Evolutionary conservation across 2,329 filamentous ascomycete species (phyloP).

Genomic region (Pseudogymnoascus sp.): DNA sequence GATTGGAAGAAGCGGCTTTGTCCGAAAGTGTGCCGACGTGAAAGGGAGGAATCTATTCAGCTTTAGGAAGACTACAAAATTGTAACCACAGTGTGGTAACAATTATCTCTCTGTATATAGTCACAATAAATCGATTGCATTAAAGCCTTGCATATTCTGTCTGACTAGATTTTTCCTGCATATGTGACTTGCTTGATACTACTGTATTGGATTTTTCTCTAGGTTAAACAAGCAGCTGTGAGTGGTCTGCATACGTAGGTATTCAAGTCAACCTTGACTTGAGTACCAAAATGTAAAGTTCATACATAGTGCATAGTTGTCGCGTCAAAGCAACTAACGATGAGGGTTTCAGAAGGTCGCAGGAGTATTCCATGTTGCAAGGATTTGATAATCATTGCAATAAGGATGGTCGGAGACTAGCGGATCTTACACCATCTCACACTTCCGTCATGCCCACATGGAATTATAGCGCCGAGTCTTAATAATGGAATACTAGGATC

Average conservation of each 20-base stretch:
- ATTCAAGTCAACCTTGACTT: neutral
- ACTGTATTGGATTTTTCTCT: neutral
- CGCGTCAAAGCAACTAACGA: neutral
- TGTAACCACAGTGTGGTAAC: constrained; percentile 10
- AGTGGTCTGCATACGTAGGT: neutral
- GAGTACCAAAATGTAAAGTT: neutral
- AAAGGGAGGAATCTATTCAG: constrained; percentile 33
- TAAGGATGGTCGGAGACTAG: neutral
- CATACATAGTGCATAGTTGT: neutral
- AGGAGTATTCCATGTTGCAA: neutral
- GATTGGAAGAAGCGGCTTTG: constrained; percentile 40
- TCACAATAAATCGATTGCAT: neutral
- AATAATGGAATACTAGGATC: neutral
- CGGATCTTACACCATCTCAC: neutral
- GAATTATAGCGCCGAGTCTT: neutral
- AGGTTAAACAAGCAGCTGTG: neutral
- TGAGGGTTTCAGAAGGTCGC: neutral
- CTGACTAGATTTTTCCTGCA: neutral
- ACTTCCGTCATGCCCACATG: neutral
- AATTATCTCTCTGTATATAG: neutral
- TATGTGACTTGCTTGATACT: neutral
- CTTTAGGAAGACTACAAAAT: constrained; percentile 17
- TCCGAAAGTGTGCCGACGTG: constrained; percentile 25
- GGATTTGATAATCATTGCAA: neutral
- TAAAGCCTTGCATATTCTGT: neutral